Percentiles rank a stretch among this genome's conserved stretches.
phyloP scores from a whole-genome alignment of 2,329 filamentous ascomycete genomes.

The Nemania sp. region DNA sequence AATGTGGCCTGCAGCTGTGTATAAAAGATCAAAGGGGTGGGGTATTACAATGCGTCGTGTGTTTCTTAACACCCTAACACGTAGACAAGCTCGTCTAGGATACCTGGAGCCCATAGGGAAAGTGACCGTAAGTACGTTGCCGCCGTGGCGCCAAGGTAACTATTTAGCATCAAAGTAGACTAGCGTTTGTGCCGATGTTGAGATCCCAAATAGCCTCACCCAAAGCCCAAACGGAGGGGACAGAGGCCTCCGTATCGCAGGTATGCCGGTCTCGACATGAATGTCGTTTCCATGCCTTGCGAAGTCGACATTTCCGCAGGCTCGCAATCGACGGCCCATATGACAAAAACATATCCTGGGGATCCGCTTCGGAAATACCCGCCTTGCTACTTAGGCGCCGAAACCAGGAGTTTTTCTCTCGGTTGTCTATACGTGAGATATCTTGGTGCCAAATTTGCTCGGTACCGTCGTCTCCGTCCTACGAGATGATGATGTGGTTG shows the following conservation, averaged over 20 bases:
- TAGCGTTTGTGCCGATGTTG: slow-evolving; percentile 2
- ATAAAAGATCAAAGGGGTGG: slow-evolving; percentile 10
- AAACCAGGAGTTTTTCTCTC: not conserved
- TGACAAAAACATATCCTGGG: not conserved
- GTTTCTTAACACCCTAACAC: slow-evolving; percentile 9
- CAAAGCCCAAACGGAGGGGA: not conserved
- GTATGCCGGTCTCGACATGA: slow-evolving; percentile 32
- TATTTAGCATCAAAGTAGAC: not conserved
- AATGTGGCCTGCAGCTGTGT: not conserved
- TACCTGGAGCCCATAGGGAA: not conserved
- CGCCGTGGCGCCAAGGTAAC: slow-evolving; percentile 2
- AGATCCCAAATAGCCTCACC: slow-evolving; percentile 10
- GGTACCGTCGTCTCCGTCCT: slow-evolving; percentile 49
- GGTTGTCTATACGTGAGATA: slow-evolving; percentile 1
- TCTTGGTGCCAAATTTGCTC: slow-evolving; percentile 29
- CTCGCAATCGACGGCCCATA: not conserved
- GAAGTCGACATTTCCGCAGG: not conserved
- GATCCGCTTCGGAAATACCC: not conserved
- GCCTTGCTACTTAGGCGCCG: not conserved
- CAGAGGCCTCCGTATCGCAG: slow-evolving; percentile 31
- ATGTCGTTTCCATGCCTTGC: slow-evolving; percentile 13
- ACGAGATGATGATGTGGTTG: slow-evolving; percentile 80
- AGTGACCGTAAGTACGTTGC: not conserved
- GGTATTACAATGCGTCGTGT: slow-evolving; percentile 19
- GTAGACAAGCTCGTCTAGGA: not conserved